A percentile compares a stretch with the other conserved stretches of the same genome.
Evolutionary conservation across 345 rosid genomes (phyloP).

Genomic region (Atalantia buxifolia): DNA sequence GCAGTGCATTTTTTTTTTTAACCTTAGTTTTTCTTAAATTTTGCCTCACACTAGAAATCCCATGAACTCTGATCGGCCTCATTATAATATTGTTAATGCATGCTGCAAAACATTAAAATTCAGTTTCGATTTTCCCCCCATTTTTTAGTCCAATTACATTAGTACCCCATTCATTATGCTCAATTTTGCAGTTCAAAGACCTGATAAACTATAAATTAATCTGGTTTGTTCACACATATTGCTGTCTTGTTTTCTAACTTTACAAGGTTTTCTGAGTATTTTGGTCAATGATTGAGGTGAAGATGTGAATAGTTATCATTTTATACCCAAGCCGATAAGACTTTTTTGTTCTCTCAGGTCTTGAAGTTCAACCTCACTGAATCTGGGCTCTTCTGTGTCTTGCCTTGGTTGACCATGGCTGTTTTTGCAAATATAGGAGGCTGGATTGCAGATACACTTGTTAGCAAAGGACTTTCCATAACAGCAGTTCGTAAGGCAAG

Average conservation of each 20-base stretch:
- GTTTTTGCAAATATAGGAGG: constrained; percentile 89
- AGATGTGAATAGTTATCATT: no score
- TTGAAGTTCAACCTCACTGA: constrained; percentile 96
- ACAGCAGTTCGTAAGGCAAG: constrained; percentile 95
- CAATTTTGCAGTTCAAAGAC: background rate
- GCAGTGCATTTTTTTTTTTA: background rate
- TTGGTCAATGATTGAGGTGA: background rate
- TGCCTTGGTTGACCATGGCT: constrained; percentile 99
- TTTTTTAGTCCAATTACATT: background rate
- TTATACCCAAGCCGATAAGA: background rate
- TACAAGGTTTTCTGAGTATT: background rate
- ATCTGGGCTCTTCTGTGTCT: constrained; percentile 88
- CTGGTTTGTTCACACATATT: background rate
- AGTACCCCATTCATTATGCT: background rate
- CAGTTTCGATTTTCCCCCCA: background rate
- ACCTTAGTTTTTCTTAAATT: background rate
- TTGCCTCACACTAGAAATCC: background rate
- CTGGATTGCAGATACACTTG: constrained; percentile 98
- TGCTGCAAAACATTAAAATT: background rate
- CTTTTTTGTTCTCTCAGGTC: constrained; percentile 51
- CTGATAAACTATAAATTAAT: background rate
- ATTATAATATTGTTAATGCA: background rate
- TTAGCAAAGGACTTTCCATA: constrained; percentile 87
- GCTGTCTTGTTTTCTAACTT: background rate
- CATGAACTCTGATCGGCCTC: background rate